Conservation (phyloP, 306 rosid genomes). For the Calophaca sinica region DNA sequence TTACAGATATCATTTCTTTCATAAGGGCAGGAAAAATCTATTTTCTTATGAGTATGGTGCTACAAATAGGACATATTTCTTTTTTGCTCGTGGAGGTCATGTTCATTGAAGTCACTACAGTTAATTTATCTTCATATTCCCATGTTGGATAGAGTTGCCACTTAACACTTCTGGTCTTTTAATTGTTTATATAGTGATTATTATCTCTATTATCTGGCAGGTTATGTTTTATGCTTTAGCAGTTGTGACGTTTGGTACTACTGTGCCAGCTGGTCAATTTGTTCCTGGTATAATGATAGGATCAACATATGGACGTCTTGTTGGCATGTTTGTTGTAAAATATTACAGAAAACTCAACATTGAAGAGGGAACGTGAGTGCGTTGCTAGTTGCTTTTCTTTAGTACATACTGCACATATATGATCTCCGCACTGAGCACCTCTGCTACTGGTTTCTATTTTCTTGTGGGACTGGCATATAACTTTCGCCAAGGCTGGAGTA, state of each 20-base stretch:
- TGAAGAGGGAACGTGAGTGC: conserved; percentile 98
- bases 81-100: neutral
- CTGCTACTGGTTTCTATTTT: neutral
- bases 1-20: conserved; percentile 15
- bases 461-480: neutral
- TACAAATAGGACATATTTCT: neutral
- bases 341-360: conserved; percentile 87
- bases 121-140: conserved; percentile 40
- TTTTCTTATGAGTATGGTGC: conserved; percentile 24
- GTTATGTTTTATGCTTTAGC: conserved; percentile 95
- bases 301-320: conserved; percentile 96
- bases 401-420: conserved; percentile 19
- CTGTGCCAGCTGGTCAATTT: conserved; percentile 98
- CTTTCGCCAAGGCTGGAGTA: conserved; percentile 18
- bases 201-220: conserved; percentile 59
- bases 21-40: conserved; percentile 5
- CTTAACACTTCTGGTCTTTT: conserved; percentile 25
- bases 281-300: conserved; percentile 99
- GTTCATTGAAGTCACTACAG: neutral
- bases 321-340: conserved; percentile 91
- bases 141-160: conserved; percentile 30
- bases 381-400: conserved; percentile 34
- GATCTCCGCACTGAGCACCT: neutral
- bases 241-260: conserved; percentile 92
- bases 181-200: conserved; percentile 27